Evolutionary conservation across 2,329 filamentous ascomycete species (phyloP).

Genomic region (Venturia carpophila): DNA sequence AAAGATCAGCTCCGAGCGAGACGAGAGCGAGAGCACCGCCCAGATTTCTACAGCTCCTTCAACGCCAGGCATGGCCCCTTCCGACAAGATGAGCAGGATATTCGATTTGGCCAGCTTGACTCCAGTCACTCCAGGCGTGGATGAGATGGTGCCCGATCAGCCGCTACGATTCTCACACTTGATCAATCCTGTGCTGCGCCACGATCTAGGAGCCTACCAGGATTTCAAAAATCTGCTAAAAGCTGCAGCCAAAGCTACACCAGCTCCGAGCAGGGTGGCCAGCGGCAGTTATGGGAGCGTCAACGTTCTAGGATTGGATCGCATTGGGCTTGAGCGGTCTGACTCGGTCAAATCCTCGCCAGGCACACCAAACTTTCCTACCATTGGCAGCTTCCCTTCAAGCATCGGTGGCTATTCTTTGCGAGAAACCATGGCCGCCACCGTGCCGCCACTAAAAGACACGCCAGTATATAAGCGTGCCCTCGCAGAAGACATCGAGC

Average conservation of each 20-base stretch:
- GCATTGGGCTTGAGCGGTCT: constrained; percentile 26
- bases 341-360: constrained; percentile 44
- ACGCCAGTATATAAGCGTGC: constrained; percentile 90
- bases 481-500: constrained; percentile 85
- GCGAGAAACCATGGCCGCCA: constrained; percentile 28
- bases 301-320: constrained; percentile 44
- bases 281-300: constrained; percentile 63
- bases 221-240: constrained; percentile 76
- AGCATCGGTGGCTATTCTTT: background rate
- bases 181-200: constrained; percentile 73
- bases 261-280: constrained; percentile 58
- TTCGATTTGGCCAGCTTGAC: constrained; percentile 54
- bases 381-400: constrained; percentile 5
- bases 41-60: constrained; percentile 64
- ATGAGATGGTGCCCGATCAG: constrained; percentile 53
- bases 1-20: constrained; percentile 65
- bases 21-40: constrained; percentile 62
- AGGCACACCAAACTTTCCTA: constrained; percentile 40
- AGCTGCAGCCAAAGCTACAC: constrained; percentile 51
- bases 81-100: constrained; percentile 50
- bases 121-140: constrained; percentile 40
- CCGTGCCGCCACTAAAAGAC: constrained; percentile 68
- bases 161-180: constrained; percentile 73
- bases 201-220: constrained; percentile 70
- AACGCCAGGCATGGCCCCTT: constrained; percentile 59